A percentile compares a stretch with the other conserved stretches of the same genome.
These are phyloP conservation scores for Alternaria burnsii DNA, from an alignment of 2,329 filamentous ascomycete species.

Conservation along the genomic window DNA sequence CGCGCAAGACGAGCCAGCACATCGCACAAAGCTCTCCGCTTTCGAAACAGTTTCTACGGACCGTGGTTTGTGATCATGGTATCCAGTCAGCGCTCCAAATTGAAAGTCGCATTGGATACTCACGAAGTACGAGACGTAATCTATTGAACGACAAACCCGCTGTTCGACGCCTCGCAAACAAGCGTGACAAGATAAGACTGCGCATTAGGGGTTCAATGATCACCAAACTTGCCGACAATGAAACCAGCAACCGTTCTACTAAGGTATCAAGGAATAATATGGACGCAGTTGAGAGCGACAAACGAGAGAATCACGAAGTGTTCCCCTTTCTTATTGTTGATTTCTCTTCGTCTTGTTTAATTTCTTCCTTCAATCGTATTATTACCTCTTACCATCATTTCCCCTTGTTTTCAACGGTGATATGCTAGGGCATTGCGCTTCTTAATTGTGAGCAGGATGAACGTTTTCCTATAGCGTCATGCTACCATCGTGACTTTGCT, in stretches of 20 bases:
- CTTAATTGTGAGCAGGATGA: neutral
- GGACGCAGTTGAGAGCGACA: neutral
- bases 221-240: neutral
- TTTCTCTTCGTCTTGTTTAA: neutral
- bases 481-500: neutral
- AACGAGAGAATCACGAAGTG: no score
- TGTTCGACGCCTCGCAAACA: neutral
- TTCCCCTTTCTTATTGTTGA: rapidly evolving
- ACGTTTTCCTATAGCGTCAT: neutral
- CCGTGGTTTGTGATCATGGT: no score
- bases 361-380: no score
- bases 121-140: neutral
- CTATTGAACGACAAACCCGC: neutral
- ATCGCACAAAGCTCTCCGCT: neutral
- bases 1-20: neutral
- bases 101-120: neutral
- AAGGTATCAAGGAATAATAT: neutral
- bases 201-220: neutral
- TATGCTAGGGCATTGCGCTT: neutral
- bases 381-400: no score
- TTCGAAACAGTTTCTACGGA: neutral
- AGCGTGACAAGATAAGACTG: neutral
- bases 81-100: neutral
- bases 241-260: neutral
- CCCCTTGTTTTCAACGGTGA: no score